These are phyloP conservation scores for Turnera subulata DNA, from an alignment of 345 rosid species.

Conservation along the genomic window DNA sequence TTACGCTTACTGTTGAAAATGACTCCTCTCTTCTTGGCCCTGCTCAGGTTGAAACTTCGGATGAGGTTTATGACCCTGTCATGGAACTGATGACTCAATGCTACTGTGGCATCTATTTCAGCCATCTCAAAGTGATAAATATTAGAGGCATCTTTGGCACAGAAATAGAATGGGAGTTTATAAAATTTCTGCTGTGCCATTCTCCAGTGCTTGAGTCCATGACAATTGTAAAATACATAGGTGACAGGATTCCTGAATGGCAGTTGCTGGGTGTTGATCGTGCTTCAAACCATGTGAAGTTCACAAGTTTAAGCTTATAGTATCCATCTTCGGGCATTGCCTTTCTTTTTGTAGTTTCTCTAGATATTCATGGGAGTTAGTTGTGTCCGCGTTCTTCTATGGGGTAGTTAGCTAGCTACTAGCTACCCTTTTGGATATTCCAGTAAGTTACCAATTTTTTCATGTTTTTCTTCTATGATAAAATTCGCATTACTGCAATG, in stretches of 20 bases:
- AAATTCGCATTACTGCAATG: too few relatives aligned
- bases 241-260: slow-evolving; percentile 18
- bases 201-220: slow-evolving; percentile 27
- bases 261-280: slow-evolving; percentile 13
- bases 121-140: slow-evolving; percentile 21
- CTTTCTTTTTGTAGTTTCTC: not conserved
- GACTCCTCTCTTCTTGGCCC: too few relatives aligned
- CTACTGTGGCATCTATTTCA: slow-evolving; percentile 5
- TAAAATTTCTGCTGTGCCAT: slow-evolving; percentile 22
- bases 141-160: slow-evolving; percentile 21
- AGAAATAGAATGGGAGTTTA: slow-evolving; percentile 22
- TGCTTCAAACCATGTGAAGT: slow-evolving; percentile 21
- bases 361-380: not conserved
- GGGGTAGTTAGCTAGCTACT: too few relatives aligned
- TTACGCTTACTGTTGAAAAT: too few relatives aligned
- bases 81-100: slow-evolving; percentile 16
- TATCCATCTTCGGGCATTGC: too few relatives aligned
- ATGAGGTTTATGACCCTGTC: slow-evolving; percentile 4
- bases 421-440: too few relatives aligned
- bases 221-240: slow-evolving; percentile 14
- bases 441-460: too few relatives aligned
- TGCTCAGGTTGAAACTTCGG: slow-evolving; percentile 9
- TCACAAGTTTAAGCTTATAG: slow-evolving; percentile 17
- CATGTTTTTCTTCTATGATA: too few relatives aligned
- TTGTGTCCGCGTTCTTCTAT: too few relatives aligned